A percentile compares a stretch with the other conserved stretches of the same genome.
Evolutionary conservation across 2,329 filamentous ascomycete genomes (phyloP).

Genomic region (Aspergillus sp.): DNA sequence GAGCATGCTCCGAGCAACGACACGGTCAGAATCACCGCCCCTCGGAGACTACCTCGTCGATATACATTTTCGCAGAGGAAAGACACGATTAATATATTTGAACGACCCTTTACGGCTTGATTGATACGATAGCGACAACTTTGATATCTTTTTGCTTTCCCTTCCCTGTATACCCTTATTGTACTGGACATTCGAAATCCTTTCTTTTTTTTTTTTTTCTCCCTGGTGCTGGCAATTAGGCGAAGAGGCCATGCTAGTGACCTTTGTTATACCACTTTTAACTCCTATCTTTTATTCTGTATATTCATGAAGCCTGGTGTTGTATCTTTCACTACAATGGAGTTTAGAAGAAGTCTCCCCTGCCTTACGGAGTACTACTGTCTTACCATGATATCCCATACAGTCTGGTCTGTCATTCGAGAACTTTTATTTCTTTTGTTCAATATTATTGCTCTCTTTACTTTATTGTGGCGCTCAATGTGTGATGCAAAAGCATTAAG

Average conservation of each 20-base stretch:
- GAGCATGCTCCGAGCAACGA: constrained; percentile 19
- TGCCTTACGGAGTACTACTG: too few relatives aligned
- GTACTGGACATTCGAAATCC: background rate
- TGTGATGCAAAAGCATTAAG: too few relatives aligned
- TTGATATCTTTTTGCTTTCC: constrained; percentile 5
- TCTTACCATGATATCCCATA: too few relatives aligned
- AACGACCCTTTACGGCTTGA: constrained; percentile 26
- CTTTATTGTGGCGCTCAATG: too few relatives aligned
- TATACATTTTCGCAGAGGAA: constrained; percentile 8
- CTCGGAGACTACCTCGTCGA: constrained; percentile 4
- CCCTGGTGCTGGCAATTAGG: background rate
- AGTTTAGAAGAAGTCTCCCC: too few relatives aligned
- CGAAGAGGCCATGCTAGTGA: background rate
- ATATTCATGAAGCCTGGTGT: too few relatives aligned
- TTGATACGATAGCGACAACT: constrained; percentile 15
- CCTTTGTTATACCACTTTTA: too few relatives aligned
- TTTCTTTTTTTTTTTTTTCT: constrained; percentile 1
- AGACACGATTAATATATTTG: constrained; percentile 7
- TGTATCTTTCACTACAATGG: too few relatives aligned
- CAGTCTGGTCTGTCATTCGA: too few relatives aligned
- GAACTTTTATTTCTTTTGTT: too few relatives aligned
- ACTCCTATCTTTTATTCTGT: too few relatives aligned
- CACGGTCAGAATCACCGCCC: constrained; percentile 18
- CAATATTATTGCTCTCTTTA: too few relatives aligned
- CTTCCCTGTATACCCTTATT: constrained; percentile 6